Base-by-base conservation (phyloP, 148 eudicot species). In the Rhododendron griersonianum region DNA sequence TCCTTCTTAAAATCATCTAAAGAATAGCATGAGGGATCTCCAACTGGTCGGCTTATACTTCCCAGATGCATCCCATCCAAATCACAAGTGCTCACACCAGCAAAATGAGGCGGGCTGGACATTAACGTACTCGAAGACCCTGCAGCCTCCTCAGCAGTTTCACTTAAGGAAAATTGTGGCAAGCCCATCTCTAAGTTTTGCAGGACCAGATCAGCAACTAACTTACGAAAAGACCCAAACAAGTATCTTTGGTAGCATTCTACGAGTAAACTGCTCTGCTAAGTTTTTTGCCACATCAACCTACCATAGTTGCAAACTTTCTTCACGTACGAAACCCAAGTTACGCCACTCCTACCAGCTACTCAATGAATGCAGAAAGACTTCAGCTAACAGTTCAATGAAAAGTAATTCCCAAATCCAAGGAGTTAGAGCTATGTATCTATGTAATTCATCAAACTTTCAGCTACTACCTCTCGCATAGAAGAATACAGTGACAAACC, bases 111-210 rank as follows among this genome's bases (percentile, higher is more conserved):
- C 28, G 73, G 85, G 85, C 75, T 88, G 35, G 80, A 88, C n/a
- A 63, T 80, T 79, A 50, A 86, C 61, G 89, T 50, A 53, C 84
- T 84, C 41, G 81, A 84, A 77, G 94, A 85, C 81, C 81, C 82
- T 83, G 87, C 83, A 82, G 78, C 87, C 55, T 86, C 90, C 74
- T 87, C 90, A 80, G 84, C 80, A 63, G 89, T 67, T 75, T 86
- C 94, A 82, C 85, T 84, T 44, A 86, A 86, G n/a, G 92, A 83
- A 73, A 89, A 86, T 89, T 93, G 96, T 28, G 95, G 98, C 89
- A 95, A 87, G 47, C 98, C 98, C 98, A 95, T 95, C 53, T 84
- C 85, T 50, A 78, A 81, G 50, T 76, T 81, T 63, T 79, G 30
- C 47, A 83, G 57, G 35, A 53, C 45, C 69, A 23, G 80, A 81